phyloP scores from a whole-genome alignment of 2,329 filamentous ascomycete species.

The Talaromyces sp. region DNA sequence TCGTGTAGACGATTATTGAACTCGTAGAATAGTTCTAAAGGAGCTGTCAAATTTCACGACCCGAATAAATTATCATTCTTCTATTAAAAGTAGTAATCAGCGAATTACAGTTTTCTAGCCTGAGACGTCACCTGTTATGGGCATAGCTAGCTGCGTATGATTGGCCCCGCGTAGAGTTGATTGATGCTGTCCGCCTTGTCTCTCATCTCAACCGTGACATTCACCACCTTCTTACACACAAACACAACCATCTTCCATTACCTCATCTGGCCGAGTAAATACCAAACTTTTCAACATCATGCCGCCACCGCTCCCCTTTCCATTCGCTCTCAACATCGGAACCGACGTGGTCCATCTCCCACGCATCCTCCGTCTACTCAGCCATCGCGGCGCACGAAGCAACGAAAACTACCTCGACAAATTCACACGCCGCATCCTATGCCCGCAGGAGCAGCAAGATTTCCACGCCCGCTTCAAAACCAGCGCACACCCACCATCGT shows the following conservation, averaged over 20 bases:
- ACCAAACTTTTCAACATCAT: slow-evolving; percentile 16
- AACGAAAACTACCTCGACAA: slow-evolving; percentile 24
- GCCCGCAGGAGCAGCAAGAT: slow-evolving; percentile 33
- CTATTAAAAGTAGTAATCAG: neutral
- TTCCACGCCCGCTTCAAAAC: slow-evolving; percentile 28
- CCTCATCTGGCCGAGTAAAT: neutral
- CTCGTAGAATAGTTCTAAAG: neutral
- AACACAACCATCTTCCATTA: neutral
- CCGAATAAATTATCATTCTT: neutral
- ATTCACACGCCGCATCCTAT: slow-evolving; percentile 38
- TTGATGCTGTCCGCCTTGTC: slow-evolving; percentile 2
- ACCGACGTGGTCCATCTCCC: slow-evolving; percentile 71
- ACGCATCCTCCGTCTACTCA: slow-evolving; percentile 59
- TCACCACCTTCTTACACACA: neutral
- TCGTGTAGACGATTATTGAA: neutral
- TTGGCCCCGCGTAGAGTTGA: slow-evolving; percentile 9
- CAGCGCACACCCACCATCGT: slow-evolving; percentile 3
- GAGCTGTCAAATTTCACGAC: neutral
- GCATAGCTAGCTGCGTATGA: neutral
- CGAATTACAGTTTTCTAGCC: neutral
- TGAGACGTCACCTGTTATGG: neutral
- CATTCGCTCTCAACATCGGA: slow-evolving; percentile 64
- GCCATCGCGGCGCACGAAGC: slow-evolving; percentile 30
- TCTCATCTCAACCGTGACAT: neutral
- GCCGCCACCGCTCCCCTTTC: slow-evolving; percentile 47